Conservation (phyloP, 139 green algal genomes). For the Coelastrella sp. region DNA sequence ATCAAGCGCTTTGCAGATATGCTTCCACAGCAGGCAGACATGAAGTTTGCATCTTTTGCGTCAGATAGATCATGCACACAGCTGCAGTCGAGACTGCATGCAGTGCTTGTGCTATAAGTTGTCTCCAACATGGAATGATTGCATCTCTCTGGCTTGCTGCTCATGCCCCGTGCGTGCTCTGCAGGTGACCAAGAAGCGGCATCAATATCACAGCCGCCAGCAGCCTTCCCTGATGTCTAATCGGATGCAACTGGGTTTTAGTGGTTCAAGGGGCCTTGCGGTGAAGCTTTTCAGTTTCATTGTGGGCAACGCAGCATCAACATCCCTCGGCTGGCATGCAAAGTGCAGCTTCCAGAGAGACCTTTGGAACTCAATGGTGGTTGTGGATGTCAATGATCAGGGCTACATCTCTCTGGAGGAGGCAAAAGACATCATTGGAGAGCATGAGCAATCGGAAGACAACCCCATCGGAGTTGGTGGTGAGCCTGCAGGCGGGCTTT, state of each 20-base stretch:
- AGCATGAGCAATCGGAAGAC: background rate
- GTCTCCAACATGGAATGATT: too few species aligned
- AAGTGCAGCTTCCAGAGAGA: background rate
- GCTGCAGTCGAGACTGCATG: too few species aligned
- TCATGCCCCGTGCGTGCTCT: background rate
- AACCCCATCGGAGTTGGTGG: background rate
- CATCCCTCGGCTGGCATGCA: background rate
- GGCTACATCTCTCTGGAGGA: slow-evolving; percentile 3
- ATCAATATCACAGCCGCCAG: background rate
- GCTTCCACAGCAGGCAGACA: too few species aligned
- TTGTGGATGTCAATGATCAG: background rate
- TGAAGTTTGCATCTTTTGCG: too few species aligned
- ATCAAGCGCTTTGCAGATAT: too few species aligned
- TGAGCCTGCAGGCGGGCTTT: background rate
- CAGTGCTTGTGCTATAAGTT: too few species aligned
- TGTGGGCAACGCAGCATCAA: background rate
- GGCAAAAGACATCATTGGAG: background rate
- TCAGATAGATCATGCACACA: too few species aligned
- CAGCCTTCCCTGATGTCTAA: background rate
- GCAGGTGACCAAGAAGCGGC: background rate
- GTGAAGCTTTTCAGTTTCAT: background rate
- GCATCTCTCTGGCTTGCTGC: background rate
- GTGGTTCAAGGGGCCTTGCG: background rate
- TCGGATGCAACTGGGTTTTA: background rate
- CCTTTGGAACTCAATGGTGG: background rate